phyloP scores from a whole-genome alignment of 345 rosid species.

The Excoecaria cochinchinensis region DNA sequence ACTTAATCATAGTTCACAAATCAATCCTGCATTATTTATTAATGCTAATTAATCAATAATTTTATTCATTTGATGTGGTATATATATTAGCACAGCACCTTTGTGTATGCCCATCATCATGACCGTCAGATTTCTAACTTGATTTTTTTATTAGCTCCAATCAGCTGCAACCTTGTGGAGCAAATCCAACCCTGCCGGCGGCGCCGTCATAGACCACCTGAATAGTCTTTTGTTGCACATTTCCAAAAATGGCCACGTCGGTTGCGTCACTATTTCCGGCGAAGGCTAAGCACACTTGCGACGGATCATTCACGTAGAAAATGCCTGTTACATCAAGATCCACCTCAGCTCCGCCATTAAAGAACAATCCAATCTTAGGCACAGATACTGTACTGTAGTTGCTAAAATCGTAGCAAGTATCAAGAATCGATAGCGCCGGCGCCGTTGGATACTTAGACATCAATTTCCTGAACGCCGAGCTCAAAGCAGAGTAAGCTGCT shows the following conservation, averaged over 20 bases:
- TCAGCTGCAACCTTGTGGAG: slow-evolving; percentile 55
- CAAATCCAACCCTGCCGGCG: slow-evolving; percentile 63
- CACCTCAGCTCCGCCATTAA: slow-evolving; percentile 45
- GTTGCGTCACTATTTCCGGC: slow-evolving; percentile 58
- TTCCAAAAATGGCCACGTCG: slow-evolving; percentile 60
- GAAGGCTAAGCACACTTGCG: slow-evolving; percentile 83
- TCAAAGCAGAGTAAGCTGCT: slow-evolving; percentile 50
- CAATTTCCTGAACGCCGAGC: slow-evolving; percentile 38
- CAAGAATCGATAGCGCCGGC: slow-evolving; percentile 55
- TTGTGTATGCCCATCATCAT: neutral
- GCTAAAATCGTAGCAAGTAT: slow-evolving; percentile 77
- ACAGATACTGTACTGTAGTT: slow-evolving; percentile 26
- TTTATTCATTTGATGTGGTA: too few relatives aligned
- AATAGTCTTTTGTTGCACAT: slow-evolving; percentile 64
- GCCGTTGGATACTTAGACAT: slow-evolving; percentile 64
- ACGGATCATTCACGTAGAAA: slow-evolving; percentile 29
- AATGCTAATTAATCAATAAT: too few relatives aligned
- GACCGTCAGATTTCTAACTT: neutral
- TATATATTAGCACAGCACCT: neutral
- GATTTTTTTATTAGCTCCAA: neutral
- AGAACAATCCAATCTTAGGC: slow-evolving; percentile 52
- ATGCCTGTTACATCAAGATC: slow-evolving; percentile 48
- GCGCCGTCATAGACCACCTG: slow-evolving; percentile 74
- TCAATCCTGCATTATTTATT: neutral
- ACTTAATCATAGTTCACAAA: neutral